Evolutionary conservation across 2,329 filamentous ascomycete genomes (phyloP).

Genomic region (Penicillium sp.): DNA sequence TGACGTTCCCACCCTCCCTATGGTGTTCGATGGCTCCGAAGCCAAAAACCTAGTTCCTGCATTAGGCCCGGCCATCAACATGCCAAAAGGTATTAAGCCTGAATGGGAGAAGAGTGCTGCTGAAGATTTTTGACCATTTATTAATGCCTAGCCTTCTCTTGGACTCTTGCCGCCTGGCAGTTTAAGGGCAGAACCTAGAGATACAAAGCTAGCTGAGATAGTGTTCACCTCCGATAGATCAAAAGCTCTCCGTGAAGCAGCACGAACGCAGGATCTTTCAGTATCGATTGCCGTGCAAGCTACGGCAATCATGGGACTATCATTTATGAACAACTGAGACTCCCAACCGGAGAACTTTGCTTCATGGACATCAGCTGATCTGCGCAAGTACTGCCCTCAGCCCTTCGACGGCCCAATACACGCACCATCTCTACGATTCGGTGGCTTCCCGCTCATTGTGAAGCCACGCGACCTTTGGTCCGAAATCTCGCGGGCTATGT

Average conservation of each 20-base stretch:
- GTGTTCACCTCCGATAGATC: too few species aligned
- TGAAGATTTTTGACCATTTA: too few species aligned
- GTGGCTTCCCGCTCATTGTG: background rate
- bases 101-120: too few species aligned
- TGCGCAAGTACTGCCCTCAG: background rate
- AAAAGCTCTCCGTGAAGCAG: background rate
- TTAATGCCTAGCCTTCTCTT: too few species aligned
- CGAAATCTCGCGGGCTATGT: background rate
- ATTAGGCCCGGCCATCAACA: too few species aligned
- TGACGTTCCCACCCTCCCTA: too few species aligned
- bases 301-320: background rate
- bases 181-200: too few species aligned
- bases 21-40: too few species aligned
- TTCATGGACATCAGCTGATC: background rate
- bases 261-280: background rate
- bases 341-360: background rate
- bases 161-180: too few species aligned
- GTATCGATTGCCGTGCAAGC: background rate
- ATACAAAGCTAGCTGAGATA: too few species aligned
- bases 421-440: background rate
- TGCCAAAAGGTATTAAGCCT: too few species aligned
- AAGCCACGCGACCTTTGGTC: background rate
- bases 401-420: background rate
- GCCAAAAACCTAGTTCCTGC: too few species aligned
- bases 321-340: background rate